Conservation (phyloP, 148 eudicot genomes). For the Chenopodium berlandieri region DNA sequence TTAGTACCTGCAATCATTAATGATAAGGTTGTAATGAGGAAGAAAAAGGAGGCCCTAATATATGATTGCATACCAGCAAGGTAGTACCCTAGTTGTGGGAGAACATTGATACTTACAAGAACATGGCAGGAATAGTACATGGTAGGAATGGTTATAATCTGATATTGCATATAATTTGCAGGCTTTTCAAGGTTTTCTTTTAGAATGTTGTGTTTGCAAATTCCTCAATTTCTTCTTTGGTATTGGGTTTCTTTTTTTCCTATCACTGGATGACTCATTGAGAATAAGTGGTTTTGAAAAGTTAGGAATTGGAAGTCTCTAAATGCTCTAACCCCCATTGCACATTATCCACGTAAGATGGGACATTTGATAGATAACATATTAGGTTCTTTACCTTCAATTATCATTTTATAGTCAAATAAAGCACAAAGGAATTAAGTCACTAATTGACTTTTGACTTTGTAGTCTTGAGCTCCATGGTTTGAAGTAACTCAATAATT, state of each 20-base stretch:
- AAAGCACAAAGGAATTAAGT: background rate
- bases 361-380: background rate
- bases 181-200: background rate
- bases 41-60: background rate
- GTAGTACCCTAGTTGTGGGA: background rate
- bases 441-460: too few relatives aligned
- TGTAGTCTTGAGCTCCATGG: background rate
- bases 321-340: background rate
- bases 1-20: background rate
- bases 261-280: background rate
- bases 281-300: background rate
- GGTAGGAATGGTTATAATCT: background rate
- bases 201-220: background rate
- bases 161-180: slow-evolving; percentile 1
- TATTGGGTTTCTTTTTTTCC: background rate
- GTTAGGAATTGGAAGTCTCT: background rate
- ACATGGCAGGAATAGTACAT: background rate
- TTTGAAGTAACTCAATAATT: background rate
- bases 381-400: background rate
- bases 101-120: background rate
- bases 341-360: background rate
- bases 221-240: background rate
- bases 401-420: background rate
- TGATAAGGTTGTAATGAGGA: background rate
- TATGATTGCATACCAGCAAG: background rate